Conservation (phyloP, 2,329 filamentous ascomycete genomes). For the Fusarium euwallaceae region DNA sequence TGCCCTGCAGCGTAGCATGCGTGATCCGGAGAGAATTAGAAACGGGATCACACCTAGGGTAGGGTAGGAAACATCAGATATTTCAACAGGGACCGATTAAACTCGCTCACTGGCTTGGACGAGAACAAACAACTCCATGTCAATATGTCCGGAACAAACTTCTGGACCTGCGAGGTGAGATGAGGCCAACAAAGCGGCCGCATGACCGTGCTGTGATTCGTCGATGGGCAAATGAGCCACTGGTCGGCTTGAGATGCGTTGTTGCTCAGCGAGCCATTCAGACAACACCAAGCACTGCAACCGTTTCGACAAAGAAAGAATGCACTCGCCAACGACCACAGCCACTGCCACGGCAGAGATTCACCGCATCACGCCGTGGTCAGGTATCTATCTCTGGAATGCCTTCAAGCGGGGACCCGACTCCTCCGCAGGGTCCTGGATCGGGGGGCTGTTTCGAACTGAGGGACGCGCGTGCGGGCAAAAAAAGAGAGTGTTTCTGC, state of each 20-base stretch:
- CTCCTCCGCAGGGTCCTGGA: conserved; percentile 10
- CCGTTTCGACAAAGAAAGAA: not conserved
- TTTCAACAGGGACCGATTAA: not conserved
- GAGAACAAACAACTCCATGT: not conserved
- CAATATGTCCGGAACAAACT: not conserved
- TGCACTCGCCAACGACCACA: not conserved
- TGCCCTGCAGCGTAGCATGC: not conserved
- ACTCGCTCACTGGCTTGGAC: not conserved
- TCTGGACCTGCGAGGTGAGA: conserved; percentile 4
- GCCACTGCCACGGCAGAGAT: conserved; percentile 10
- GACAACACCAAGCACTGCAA: conserved; percentile 7
- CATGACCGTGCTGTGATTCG: conserved; percentile 28
- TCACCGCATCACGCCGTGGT: conserved; percentile 10
- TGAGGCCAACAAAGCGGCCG: conserved; percentile 5
- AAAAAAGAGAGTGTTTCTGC: conserved; percentile 24
- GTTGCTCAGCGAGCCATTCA: conserved; percentile 21
- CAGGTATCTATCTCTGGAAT: conserved; percentile 1
- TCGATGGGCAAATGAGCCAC: conserved; percentile 25
- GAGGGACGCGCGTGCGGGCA: conserved; percentile 36
- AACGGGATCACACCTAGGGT: not conserved
- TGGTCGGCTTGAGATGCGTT: not conserved
- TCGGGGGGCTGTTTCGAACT: conserved; percentile 37
- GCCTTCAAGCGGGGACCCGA: conserved; percentile 21
- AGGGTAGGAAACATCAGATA: conserved; percentile 3
- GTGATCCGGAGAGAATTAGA: not conserved